Conservation (phyloP, 257 asterid genomes). For the Solanum chiquidenum region DNA sequence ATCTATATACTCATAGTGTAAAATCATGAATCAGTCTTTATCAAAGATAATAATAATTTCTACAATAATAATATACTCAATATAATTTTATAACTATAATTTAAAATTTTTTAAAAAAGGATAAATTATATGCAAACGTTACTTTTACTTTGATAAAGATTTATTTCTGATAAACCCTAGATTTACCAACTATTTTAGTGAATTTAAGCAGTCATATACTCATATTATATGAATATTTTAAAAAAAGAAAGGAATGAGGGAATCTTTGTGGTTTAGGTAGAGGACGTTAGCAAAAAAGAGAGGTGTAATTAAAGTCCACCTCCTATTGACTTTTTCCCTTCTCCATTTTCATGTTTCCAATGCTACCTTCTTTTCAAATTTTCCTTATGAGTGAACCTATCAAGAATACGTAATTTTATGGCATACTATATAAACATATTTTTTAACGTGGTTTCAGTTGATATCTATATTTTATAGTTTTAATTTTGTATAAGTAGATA, state of each 20-base stretch:
- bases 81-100: accelerated
- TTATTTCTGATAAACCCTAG: no score
- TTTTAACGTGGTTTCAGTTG: no score
- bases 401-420: not conserved
- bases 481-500: not conserved
- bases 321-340: constrained; percentile 21
- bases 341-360: constrained; percentile 6
- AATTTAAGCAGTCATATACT: not conserved
- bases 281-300: constrained; percentile 25
- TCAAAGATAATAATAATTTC: no score
- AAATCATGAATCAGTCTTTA: not conserved
- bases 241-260: constrained; percentile 19
- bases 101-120: no score
- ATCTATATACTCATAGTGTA: not conserved
- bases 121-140: no score
- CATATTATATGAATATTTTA: not conserved
- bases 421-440: no score
- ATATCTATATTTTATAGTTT: no score
- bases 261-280: constrained; percentile 41
- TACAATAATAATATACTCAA: no score
- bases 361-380: constrained; percentile 1
- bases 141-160: no score
- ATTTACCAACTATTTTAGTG: no score
- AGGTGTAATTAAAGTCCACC: constrained; percentile 32
- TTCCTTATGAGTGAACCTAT: not conserved